Conservation (phyloP, 805 yeast species). For the Metschnikowia shivogae region DNA sequence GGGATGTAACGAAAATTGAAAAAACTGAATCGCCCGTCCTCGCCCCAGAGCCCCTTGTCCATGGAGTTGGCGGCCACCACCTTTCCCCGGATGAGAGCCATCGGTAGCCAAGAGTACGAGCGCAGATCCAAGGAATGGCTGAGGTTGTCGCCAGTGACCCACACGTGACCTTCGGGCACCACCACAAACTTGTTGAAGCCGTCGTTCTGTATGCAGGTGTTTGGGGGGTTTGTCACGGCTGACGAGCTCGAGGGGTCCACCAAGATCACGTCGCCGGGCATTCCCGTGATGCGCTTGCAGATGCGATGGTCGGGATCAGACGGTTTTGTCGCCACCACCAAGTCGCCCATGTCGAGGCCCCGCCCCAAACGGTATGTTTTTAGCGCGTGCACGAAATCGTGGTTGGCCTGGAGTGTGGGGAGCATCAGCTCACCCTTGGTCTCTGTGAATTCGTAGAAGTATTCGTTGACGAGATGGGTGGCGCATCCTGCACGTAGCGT, state of each 20-base stretch:
- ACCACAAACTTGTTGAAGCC: slow-evolving; percentile 55
- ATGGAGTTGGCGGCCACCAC: slow-evolving; percentile 62
- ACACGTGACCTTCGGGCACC: slow-evolving; percentile 92
- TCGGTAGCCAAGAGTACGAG: slow-evolving; percentile 82
- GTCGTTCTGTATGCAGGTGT: slow-evolving; percentile 28
- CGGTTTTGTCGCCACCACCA: slow-evolving; percentile 85
- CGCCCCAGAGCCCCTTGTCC: slow-evolving; percentile 44
- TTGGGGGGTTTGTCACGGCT: slow-evolving; percentile 31
- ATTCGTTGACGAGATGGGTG: slow-evolving; percentile 62
- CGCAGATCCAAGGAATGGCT: slow-evolving; percentile 86
- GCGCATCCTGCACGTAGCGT: slow-evolving; percentile 58
- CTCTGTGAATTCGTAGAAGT: slow-evolving; percentile 69
- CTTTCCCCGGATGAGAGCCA: slow-evolving; percentile 85
- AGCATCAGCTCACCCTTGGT: slow-evolving; percentile 95
- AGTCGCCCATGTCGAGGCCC: slow-evolving; percentile 73
- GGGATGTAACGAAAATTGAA: slow-evolving; percentile 55
- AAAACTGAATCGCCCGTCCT: slow-evolving; percentile 29
- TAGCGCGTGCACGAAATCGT: slow-evolving; percentile 76
- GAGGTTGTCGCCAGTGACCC: slow-evolving; percentile 96
- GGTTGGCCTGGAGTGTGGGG: slow-evolving; percentile 72
- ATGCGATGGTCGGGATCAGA: slow-evolving; percentile 81
- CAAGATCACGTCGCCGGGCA: slow-evolving; percentile 87
- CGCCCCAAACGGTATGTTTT: slow-evolving; percentile 64
- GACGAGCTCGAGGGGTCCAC: slow-evolving; percentile 73
- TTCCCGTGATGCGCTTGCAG: slow-evolving; percentile 90